Base-by-base conservation (phyloP, 1,284 basidiomycete genomes). In the Chondrostereum purpureum region DNA sequence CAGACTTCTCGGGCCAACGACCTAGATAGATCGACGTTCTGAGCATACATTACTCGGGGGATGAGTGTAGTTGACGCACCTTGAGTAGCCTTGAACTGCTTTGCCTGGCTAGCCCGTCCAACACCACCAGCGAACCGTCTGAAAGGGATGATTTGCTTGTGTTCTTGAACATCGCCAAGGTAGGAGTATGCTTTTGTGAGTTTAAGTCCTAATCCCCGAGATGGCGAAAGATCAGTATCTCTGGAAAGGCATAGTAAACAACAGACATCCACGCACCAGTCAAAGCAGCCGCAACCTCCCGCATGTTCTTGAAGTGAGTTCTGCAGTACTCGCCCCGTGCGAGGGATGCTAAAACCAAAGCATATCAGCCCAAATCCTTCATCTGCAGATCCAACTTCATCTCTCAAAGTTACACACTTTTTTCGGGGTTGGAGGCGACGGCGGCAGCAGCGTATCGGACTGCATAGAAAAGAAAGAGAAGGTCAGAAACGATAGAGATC, bases 231-330 rank as follows among this genome's bases (percentile, higher is more conserved):
- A 17, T n/a, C 23, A 39, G 46, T 27, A 40, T 19, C 22, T 11
- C 38, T n/a, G 8, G n/a, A n/a, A n/a, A 17, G 23, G 4, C 18
- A 8, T 12, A 21, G 13, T 24, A 18, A 19, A 8, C 18, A 14
- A 17, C 17, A n/a, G n/a, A n/a, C n/a, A n/a, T n/a, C n/a, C n/a
- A 70, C 77, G 56, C 57, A 89, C 91, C 90, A 57, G 83, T 81
- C 54, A 94, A 75, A 55, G 87, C 90, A 58, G 90, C 89, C 46
- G 83, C 88, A 48, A 95, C 92, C 71, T 92, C 92, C 59, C 94
- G 89, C 83, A 97, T 98, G 83, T 99, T 99, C 88, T 99, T 99
- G 85, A 97, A 99, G 78, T 99, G 96, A 50, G 95, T 96, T 59
- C 94, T 90, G 64, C 98, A 83, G 79, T 98, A 96, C 75, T 94